Percentiles rank a stretch among this genome's conserved stretches.
Evolutionary conservation across 2,329 filamentous ascomycete species (phyloP).

Genomic region (Helicocarpus griseus): DNA sequence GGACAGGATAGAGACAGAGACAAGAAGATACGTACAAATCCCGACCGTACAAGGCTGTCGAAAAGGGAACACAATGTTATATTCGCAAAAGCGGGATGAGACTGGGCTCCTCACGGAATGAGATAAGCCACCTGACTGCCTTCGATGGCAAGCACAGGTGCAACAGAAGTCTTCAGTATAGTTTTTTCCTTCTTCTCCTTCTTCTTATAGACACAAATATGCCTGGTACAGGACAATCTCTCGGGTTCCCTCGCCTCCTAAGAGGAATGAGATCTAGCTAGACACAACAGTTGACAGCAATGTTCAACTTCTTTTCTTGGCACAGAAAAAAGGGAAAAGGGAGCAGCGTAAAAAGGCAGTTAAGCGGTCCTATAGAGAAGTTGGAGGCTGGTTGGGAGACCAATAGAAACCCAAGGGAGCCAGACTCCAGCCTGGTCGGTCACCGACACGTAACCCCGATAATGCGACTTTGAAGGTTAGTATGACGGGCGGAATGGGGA

Average conservation of each 20-base stretch:
- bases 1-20: conserved; percentile 5
- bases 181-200: too few relatives aligned
- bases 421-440: conserved; percentile 1
- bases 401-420: background rate
- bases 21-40: conserved; percentile 18
- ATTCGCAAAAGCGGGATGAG: conserved; percentile 10
- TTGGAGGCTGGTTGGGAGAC: background rate
- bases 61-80: conserved; percentile 6
- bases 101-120: conserved; percentile 10
- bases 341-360: background rate
- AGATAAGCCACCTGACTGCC: conserved; percentile 16
- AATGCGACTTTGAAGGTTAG: background rate
- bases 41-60: conserved; percentile 7
- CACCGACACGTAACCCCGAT: background rate
- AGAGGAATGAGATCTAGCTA: conserved; percentile 1
- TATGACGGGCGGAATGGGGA: background rate
- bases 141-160: conserved; percentile 19
- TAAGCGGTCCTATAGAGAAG: background rate
- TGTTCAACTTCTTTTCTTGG: background rate
- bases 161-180: conserved; percentile 7
- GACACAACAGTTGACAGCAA: conserved; percentile 3
- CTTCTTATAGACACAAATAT: conserved; percentile 9
- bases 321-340: conserved; percentile 5
- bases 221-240: conserved; percentile 7
- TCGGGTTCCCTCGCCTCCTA: background rate